Evolutionary conservation across 2,329 filamentous ascomycete species (phyloP).

Genomic region (Stagonosporopsis vannaccii): DNA sequence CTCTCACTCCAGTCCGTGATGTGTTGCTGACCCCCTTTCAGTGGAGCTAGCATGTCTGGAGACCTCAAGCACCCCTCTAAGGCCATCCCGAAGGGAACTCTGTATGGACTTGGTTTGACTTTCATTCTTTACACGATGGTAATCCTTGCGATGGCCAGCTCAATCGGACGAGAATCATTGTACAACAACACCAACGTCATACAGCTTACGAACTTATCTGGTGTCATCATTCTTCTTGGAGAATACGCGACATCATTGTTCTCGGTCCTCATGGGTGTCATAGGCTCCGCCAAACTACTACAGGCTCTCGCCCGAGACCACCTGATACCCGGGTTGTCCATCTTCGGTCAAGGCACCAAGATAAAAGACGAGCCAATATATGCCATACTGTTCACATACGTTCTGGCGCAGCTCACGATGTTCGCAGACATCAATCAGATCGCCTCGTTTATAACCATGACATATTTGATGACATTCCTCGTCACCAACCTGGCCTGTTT

Average conservation of each 20-base stretch:
- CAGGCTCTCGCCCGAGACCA: conserved; percentile 83
- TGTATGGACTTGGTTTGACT: conserved; percentile 78
- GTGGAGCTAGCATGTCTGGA: conserved; percentile 88
- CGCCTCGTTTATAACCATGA: conserved; percentile 88
- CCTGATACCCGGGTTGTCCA: conserved; percentile 75
- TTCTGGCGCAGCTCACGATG: conserved; percentile 79
- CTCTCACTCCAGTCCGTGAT: background rate
- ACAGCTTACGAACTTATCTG: conserved; percentile 79
- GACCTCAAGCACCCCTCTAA: conserved; percentile 83
- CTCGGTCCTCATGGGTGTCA: conserved; percentile 85
- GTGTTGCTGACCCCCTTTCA: conserved; percentile 50
- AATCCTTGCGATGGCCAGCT: conserved; percentile 78
- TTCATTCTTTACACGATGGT: conserved; percentile 79
- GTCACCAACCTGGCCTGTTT: conserved; percentile 90
- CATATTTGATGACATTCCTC: conserved; percentile 90
- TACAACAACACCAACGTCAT: conserved; percentile 80
- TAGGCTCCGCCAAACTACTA: conserved; percentile 83
- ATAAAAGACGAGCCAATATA: conserved; percentile 76
- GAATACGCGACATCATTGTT: conserved; percentile 86
- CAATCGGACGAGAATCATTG: conserved; percentile 76
- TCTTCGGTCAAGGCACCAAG: conserved; percentile 77
- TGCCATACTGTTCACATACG: conserved; percentile 78
- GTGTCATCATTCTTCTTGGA: conserved; percentile 75
- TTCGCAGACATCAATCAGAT: conserved; percentile 87
- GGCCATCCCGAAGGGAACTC: conserved; percentile 83